Conservation (phyloP, 1,284 basidiomycete genomes). For the Irpex sp. region DNA sequence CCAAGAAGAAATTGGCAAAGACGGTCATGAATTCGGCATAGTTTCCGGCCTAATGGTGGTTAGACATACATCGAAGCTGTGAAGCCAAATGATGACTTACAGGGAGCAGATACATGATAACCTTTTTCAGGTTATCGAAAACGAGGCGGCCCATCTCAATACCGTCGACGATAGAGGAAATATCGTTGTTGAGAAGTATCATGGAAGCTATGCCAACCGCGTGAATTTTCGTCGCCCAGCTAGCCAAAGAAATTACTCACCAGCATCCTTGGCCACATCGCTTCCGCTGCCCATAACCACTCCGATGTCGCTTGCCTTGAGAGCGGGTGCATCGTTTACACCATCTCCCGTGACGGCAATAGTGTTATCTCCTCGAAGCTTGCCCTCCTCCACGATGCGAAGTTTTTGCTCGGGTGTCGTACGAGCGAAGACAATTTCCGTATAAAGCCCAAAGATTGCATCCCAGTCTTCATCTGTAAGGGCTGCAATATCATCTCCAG, state of each 20-base stretch:
- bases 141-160: conserved; percentile 59
- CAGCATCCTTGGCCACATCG: conserved; percentile 46
- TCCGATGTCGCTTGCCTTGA: conserved; percentile 55
- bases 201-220: conserved; percentile 36
- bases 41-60: conserved; percentile 18
- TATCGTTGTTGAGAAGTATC: conserved; percentile 45
- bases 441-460: conserved; percentile 41
- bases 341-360: conserved; percentile 64
- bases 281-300: conserved; percentile 52
- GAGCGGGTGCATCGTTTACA: conserved; percentile 66
- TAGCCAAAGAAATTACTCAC: conserved; percentile 19
- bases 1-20: conserved; percentile 48
- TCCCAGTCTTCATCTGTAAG: conserved; percentile 48
- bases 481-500: conserved; percentile 47
- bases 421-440: conserved; percentile 71
- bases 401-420: conserved; percentile 76
- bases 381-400: conserved; percentile 61
- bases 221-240: background rate
- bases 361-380: conserved; percentile 42
- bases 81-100: conserved; percentile 26
- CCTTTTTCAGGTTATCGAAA: conserved; percentile 67
- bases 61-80: background rate
- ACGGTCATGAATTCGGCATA: conserved; percentile 72
- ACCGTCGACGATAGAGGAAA: conserved; percentile 45
- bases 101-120: conserved; percentile 43